A percentile compares a stretch with the other conserved stretches of the same genome.
These are phyloP conservation scores for Friedmanniomyces simplex DNA, from an alignment of 495 filamentous ascomycete genomes.

Conservation along the genomic window DNA sequence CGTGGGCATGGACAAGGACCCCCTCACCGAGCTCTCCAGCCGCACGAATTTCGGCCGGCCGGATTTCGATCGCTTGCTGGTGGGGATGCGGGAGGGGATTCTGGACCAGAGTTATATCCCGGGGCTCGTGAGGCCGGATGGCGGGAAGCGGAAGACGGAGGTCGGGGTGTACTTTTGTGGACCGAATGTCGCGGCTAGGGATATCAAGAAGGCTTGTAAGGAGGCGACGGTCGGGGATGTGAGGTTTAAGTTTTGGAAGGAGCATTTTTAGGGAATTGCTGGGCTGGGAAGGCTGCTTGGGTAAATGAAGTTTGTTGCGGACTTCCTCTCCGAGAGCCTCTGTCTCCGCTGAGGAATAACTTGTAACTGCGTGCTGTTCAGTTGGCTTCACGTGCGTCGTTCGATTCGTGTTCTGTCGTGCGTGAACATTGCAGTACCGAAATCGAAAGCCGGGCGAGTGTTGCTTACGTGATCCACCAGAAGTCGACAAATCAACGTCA, in stretches of 20 bases:
- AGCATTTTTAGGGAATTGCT: constrained; percentile 56
- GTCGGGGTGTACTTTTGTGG: constrained; percentile 99
- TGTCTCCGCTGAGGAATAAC: too few species aligned
- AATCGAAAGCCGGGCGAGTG: too few species aligned
- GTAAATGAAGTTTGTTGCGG: too few species aligned
- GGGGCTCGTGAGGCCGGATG: constrained; percentile 53
- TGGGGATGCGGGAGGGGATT: constrained; percentile 79
- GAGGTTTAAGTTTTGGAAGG: constrained; percentile 97
- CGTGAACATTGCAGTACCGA: too few species aligned
- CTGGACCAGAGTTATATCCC: constrained; percentile 71
- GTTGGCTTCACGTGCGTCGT: too few species aligned
- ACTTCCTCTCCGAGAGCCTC: too few species aligned
- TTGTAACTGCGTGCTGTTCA: too few species aligned
- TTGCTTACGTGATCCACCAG: too few species aligned
- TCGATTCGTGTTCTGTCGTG: too few species aligned
- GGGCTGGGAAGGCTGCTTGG: too few species aligned
- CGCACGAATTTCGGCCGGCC: constrained; percentile 94
- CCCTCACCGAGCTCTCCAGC: constrained; percentile 78
- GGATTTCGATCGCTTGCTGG: constrained; percentile 75
- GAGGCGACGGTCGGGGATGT: constrained; percentile 62
- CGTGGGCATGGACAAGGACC: constrained; percentile 77
- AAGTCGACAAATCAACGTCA: too few species aligned
- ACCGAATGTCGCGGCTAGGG: constrained; percentile 64
- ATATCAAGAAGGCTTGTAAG: constrained; percentile 74
- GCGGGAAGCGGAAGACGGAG: constrained; percentile 50